Base-by-base conservation (phyloP, 169 alveolate species). In the Plasmodium vivax region DNA sequence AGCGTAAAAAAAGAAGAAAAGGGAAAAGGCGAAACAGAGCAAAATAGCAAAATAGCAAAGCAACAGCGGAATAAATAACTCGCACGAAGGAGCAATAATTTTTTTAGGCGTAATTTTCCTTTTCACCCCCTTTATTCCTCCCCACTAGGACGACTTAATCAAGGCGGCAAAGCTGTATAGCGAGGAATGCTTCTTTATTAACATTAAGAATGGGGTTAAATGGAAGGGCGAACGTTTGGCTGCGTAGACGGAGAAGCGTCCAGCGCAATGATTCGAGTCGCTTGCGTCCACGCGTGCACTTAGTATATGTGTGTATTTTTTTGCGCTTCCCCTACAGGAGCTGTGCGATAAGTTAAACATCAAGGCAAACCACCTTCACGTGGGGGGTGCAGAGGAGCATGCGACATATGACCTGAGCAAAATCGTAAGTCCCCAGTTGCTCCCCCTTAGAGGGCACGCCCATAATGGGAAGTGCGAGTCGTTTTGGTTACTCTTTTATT, bases 201-300 rank as follows among this genome's bases (percentile, higher is more conserved):
- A 85, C 80, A 85, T 85, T 45, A 85, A 74, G 73, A 85, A 85
- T 85, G 68, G 14, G 38, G 93, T 85, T 47, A 85, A 74, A 47
- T 30, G 43, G 16, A 85, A 51, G 58, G 23, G 27, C 47, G 12
- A 38, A 34, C 30, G 54, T n/a, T 36, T 71, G 30, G 4, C 32
- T 71, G 34, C 43, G 12, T 8, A n/a, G 19, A 45, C 19, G 43
- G 54, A 14, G 16, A 16, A 62, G 6, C 12, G 2, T 62, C 14
- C 34, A 27, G 36, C 9, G 75, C 34, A 19, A 62, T 7, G 34
- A n/a, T 27, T 62, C 9, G 36, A 23, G 10, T 62, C 14, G 34
- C 75, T 12, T 62, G n/a, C 34, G 75, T 62, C 38, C 14, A n/a
- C 34, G 36, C 14, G 75, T 62, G 36, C 34, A 62, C 34, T 62